Evolutionary conservation across 352 stramenopile genomes (phyloP), one percentile per base, ranked within the genome.

Genomic region (Blastocystis sp.): DNA sequence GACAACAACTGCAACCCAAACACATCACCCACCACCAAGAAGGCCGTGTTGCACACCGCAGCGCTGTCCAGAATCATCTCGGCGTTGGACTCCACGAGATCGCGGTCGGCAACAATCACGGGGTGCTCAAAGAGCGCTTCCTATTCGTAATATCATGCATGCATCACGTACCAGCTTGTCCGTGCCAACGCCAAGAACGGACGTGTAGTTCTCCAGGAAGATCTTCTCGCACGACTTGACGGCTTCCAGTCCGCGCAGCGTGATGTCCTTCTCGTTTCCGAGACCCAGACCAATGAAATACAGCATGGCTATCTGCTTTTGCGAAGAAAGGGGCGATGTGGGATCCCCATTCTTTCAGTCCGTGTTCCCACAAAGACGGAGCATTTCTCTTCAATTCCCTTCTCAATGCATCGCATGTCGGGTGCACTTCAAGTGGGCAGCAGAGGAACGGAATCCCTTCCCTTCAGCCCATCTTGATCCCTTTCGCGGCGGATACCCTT

Each of bases 181-280:
- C 56, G 90, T 91, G 87, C 91, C 89, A 11, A 93, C 88, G 79
- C 95, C 94, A n/a, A 99, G 91, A 43, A 99, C 92, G 17, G 94
- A 98, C 45, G 97, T 99, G 92, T 99, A 99, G 86, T 96, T 93
- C 92, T 99, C 96, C 60, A 99, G 91, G 89, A 97, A 98, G 17
- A 99, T 92, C 76, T 95, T 94, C 86, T 96, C 92, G 86, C 93
- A 95, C 86, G 92, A 92, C 91, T 97, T 95, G 74, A 99, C 94
- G 62, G 95, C 93, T 89, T 98, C 96, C 19, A 98, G 91, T 0
- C 96, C 96, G 77, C 95, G 93, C 78, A 99, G 92, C 19, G 96
- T 98, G 74, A 99, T 97, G 91, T 99, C 96, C 89, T 98, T 96
- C 91, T 99, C 95, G 91, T 98, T 95, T 77, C 96, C 94, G 38